A percentile compares a stretch with the other conserved stretches of the same genome.
These are phyloP conservation scores for Galerina marginata DNA, from an alignment of 768 basidiomycete species.

Conservation along the genomic window DNA sequence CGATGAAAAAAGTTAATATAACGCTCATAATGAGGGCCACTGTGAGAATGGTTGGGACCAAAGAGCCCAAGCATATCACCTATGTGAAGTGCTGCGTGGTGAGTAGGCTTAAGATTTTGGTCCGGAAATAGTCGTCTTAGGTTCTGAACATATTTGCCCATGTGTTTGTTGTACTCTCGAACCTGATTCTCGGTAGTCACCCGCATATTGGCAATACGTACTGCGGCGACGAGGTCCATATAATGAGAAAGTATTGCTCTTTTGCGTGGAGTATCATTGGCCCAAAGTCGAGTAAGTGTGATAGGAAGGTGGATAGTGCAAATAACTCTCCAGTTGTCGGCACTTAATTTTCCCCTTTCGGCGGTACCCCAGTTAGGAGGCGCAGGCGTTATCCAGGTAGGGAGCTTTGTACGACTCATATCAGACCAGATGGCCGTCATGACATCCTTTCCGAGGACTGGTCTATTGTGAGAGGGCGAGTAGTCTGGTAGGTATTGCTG, in stretches of 20 bases:
- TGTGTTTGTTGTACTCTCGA: slow-evolving; percentile 24
- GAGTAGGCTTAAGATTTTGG: slow-evolving; percentile 5
- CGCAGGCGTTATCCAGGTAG: slow-evolving; percentile 34
- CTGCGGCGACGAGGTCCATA: slow-evolving; percentile 33
- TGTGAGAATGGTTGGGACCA: slow-evolving; percentile 8
- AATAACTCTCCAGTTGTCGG: slow-evolving; percentile 33
- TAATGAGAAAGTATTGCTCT: slow-evolving; percentile 30
- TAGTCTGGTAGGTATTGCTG: slow-evolving; percentile 1
- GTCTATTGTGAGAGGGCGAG: not conserved
- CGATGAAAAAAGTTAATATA: slow-evolving; percentile 27
- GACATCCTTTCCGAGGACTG: slow-evolving; percentile 34
- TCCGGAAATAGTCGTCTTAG: slow-evolving; percentile 3
- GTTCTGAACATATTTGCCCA: slow-evolving; percentile 22
- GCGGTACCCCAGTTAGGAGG: slow-evolving; percentile 38
- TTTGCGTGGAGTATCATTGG: slow-evolving; percentile 13
- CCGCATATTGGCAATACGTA: slow-evolving; percentile 26
- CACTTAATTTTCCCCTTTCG: no score
- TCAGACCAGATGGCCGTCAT: slow-evolving; percentile 34
- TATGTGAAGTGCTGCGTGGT: slow-evolving; percentile 9
- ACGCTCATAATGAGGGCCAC: no score
- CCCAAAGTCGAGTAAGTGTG: slow-evolving; percentile 34
- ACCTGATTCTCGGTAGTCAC: slow-evolving; percentile 22
- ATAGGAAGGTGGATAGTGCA: slow-evolving; percentile 33
- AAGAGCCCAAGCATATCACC: not conserved
- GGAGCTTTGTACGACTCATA: slow-evolving; percentile 33